Percentiles rank a stretch among this genome's conserved stretches.
Conservation (phyloP, 345 rosid genomes). For the Citrus cavaleriei region DNA sequence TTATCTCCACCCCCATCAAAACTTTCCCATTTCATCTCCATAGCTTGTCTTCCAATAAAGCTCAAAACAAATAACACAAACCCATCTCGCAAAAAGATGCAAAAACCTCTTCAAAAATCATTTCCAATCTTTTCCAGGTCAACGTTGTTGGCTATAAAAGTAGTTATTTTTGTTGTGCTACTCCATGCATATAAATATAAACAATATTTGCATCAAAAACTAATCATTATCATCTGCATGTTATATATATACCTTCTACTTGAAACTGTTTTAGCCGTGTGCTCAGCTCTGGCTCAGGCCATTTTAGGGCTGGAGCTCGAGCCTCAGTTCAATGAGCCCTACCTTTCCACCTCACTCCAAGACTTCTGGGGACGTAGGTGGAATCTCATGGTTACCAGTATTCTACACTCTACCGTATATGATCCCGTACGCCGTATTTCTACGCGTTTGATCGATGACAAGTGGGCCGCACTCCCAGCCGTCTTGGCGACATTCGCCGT, state of each 20-base stretch:
- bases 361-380: constrained; percentile 85
- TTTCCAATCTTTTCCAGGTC: neutral
- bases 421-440: constrained; percentile 32
- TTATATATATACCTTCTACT: constrained; percentile 37
- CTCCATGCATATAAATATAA: constrained; percentile 33
- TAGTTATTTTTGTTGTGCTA: constrained; percentile 21
- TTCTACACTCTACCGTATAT: constrained; percentile 54
- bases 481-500: constrained; percentile 44
- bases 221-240: constrained; percentile 30
- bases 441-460: constrained; percentile 14
- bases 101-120: too few relatives aligned
- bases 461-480: constrained; percentile 30
- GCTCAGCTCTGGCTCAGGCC: constrained; percentile 31
- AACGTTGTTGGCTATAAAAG: constrained; percentile 30
- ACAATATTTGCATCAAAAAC: constrained; percentile 21
- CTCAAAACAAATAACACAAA: too few relatives aligned
- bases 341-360: constrained; percentile 62
- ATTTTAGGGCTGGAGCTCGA: constrained; percentile 48
- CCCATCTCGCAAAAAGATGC: too few relatives aligned
- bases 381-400: constrained; percentile 55
- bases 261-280: constrained; percentile 36
- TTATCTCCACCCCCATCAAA: constrained; percentile 39
- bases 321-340: constrained; percentile 65
- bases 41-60: constrained; percentile 55
- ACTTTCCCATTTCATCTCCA: constrained; percentile 48